Conservation (phyloP, 225 moss, liverwort and hornwort genomes). For the Climacium dendroides region DNA sequence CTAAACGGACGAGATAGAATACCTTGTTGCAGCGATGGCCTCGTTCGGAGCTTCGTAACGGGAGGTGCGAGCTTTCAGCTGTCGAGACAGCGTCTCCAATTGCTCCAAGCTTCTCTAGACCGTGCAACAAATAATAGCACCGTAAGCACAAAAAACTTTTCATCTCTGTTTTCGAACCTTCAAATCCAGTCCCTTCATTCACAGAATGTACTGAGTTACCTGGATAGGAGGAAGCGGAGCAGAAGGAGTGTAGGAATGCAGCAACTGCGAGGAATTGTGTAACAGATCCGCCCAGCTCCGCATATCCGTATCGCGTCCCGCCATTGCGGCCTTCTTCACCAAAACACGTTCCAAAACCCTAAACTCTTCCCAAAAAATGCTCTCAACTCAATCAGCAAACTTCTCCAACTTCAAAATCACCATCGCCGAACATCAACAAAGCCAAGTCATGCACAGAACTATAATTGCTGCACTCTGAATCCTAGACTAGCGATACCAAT, state of each 20-base stretch:
- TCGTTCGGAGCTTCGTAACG: conserved; percentile 92
- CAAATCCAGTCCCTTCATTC: neutral
- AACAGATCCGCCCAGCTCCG: conserved; percentile 92
- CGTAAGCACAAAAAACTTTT: neutral
- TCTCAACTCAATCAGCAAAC: neutral
- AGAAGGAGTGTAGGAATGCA: conserved; percentile 80
- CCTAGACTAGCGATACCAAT: neutral
- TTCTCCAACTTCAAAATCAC: neutral
- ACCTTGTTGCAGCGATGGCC: conserved; percentile 95
- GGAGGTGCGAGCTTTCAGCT: conserved; percentile 79
- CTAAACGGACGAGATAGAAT: neutral
- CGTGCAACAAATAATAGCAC: neutral
- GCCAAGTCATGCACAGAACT: neutral
- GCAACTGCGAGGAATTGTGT: conserved; percentile 87
- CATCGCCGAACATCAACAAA: neutral
- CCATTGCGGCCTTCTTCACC: conserved; percentile 22
- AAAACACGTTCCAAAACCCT: neutral
- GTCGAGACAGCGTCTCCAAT: conserved; percentile 48
- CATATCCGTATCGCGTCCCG: conserved; percentile 81
- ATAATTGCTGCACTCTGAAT: neutral
- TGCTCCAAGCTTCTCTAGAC: conserved; percentile 85
- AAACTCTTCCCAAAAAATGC: neutral
- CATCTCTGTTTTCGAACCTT: neutral
- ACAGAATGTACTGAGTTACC: conserved; percentile 4
- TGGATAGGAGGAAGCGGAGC: conserved; percentile 91